phyloP scores from a whole-genome alignment of 441 rosid species.

The Adansonia gregorii region DNA sequence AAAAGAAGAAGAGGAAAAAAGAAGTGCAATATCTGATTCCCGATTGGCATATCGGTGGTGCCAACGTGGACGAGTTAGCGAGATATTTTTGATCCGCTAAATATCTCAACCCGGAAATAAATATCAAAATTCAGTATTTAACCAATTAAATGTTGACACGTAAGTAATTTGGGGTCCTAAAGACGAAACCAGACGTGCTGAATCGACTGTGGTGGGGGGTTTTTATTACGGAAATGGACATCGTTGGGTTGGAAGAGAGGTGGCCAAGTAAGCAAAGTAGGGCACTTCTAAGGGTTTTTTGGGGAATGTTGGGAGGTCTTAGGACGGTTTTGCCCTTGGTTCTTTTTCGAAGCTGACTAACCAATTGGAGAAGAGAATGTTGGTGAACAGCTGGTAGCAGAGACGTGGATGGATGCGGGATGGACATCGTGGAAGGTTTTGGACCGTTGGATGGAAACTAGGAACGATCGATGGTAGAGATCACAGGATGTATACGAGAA shows the following conservation, averaged over 20 bases:
- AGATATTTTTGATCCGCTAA: slow-evolving; percentile 78
- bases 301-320: not conserved
- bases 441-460: slow-evolving; percentile 10
- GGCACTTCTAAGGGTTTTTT: slow-evolving; percentile 40
- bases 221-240: slow-evolving; percentile 15
- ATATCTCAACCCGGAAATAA: not conserved
- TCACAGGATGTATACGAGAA: not conserved
- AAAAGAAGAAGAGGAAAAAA: slow-evolving; percentile 12
- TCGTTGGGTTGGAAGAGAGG: not conserved
- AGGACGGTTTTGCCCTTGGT: slow-evolving; percentile 18
- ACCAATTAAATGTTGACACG: slow-evolving; percentile 26
- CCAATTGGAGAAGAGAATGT: slow-evolving; percentile 32
- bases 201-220: not conserved
- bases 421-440: not conserved
- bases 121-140: not conserved
- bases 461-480: not conserved
- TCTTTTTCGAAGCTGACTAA: not conserved
- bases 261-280: slow-evolving; percentile 32
- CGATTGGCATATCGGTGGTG: slow-evolving; percentile 43
- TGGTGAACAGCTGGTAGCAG: slow-evolving; percentile 46
- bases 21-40: slow-evolving; percentile 70
- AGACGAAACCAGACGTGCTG: not conserved
- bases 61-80: slow-evolving; percentile 78
- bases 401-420: slow-evolving; percentile 11
- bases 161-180: not conserved